These are phyloP conservation scores for Schwanniomyces polymorphus DNA, from an alignment of 805 yeast species.

Conservation along the genomic window DNA sequence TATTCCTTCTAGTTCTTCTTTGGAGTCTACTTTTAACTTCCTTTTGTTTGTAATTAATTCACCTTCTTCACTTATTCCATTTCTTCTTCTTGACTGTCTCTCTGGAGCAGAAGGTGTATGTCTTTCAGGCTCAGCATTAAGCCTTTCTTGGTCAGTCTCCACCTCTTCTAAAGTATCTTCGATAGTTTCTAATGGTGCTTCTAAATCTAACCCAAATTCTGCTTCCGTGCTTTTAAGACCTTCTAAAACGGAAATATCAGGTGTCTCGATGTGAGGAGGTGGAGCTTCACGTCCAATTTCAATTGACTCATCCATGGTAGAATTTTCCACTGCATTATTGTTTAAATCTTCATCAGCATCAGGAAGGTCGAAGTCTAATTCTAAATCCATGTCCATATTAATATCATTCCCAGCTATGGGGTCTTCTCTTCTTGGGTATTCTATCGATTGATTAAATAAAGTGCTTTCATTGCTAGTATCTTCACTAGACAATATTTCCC, in stretches of 20 bases:
- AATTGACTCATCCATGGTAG: conserved; percentile 41
- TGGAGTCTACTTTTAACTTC: conserved; percentile 46
- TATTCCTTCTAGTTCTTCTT: conserved; percentile 46
- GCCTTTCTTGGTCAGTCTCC: conserved; percentile 6
- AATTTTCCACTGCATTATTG: conserved; percentile 17
- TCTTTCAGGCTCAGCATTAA: conserved; percentile 18
- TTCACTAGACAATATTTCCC: conserved; percentile 22
- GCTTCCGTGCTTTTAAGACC: conserved; percentile 13
- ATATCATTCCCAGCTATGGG: conserved; percentile 18
- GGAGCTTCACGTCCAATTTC: conserved; percentile 53
- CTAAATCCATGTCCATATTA: conserved; percentile 32
- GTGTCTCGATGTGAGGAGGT: conserved; percentile 15
- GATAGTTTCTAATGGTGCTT: conserved; percentile 41
- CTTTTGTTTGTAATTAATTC: conserved; percentile 47
- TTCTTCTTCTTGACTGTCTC: conserved; percentile 1
- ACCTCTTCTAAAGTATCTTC: conserved; percentile 17
- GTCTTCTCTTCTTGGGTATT: conserved; percentile 53
- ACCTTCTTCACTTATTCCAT: conserved; percentile 41
- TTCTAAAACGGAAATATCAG: conserved; percentile 21
- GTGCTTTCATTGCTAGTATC: conserved; percentile 24
- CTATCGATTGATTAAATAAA: conserved; percentile 59
- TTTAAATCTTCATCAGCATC: conserved; percentile 16
- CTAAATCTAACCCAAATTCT: conserved; percentile 35
- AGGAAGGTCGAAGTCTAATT: conserved; percentile 48
- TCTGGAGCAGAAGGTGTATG: conserved; percentile 15